Evolutionary conservation across 176 grass and related monocot species (phyloP), one percentile per base, ranked within the genome.

Genomic region (Rhipidocladum racemiflorum): DNA sequence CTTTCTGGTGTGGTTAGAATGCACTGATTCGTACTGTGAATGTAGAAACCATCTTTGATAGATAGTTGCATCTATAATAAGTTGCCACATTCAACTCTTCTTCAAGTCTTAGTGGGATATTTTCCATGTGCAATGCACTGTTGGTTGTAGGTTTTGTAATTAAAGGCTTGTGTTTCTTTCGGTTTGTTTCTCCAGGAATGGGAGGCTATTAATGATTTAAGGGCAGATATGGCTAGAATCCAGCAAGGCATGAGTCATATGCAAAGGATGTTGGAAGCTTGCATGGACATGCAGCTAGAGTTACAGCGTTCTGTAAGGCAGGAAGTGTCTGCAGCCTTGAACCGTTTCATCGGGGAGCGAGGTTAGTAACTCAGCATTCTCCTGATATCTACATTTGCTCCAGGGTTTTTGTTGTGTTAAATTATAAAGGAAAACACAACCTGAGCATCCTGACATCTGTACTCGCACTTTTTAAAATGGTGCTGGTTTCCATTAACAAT

Each of bases 201-300:
- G 96, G 96, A 99, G 61, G 89, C 90, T 81, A 99, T 99, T 81
- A 99, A 82, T 84, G 96, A 99, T 82, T 85, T 99, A 70, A 93
- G 89, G 76, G 87, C 96, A 70, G 96, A 99, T 65, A 92, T 99
- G 83, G 85, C 84, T 59, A 93, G 92, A 82, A 91, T 99, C 71
- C 92, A 99, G 80, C 87, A 99, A 85, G 92, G 88, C 11, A 99
- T 99, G 96, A 89, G 86, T 67, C 90, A 99, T 69, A 93, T 99
- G 92, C 96, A 99, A 79, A 88, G 96, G 45, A 95, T 91, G 89
- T 71, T 99, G 42, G 96, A 99, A 76, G 92, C 96, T 62, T 99
- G 96, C 89, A 99, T 99, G 92, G 96, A 99, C 68, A 93, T 99
- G 96, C 96, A 99, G 70, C 91, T 99, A 25, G 96, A 99, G 61